These are phyloP conservation scores for Tetraselmis striata DNA, from an alignment of 139 green algal species.

Conservation along the genomic window DNA sequence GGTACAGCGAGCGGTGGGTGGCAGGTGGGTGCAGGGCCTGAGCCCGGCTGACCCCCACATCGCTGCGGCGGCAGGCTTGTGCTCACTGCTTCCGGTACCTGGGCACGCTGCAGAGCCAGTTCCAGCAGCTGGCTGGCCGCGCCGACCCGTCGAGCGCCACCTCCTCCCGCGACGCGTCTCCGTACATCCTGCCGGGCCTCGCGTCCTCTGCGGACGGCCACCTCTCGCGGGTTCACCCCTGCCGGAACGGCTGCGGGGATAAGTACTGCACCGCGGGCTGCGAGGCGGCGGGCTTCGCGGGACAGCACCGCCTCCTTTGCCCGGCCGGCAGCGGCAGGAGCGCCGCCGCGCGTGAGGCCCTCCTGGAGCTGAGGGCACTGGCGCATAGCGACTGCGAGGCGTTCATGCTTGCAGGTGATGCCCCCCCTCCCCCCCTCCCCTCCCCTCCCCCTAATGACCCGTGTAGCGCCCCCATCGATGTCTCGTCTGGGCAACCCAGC, in stretches of 20 bases:
- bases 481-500: no score
- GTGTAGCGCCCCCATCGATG: no score
- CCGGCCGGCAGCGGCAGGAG: neutral
- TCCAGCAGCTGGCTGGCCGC: neutral
- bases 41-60: no score
- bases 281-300: neutral
- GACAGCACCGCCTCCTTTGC: neutral
- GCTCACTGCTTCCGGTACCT: neutral
- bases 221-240: neutral
- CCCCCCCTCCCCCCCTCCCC: neutral
- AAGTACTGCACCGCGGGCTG: neutral
- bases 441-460: neutral
- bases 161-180: no score
- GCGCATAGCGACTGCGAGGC: neutral
- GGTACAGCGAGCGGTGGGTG: no score
- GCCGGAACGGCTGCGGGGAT: neutral
- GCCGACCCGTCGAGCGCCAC: neutral
- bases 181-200: neutral
- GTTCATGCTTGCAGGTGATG: neutral
- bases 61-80: neutral
- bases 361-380: neutral
- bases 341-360: neutral
- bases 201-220: neutral
- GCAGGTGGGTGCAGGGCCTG: no score
- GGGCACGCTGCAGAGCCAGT: neutral